Base-by-base conservation (phyloP, 805 yeast species). In the Monosporozyma aerobia region DNA sequence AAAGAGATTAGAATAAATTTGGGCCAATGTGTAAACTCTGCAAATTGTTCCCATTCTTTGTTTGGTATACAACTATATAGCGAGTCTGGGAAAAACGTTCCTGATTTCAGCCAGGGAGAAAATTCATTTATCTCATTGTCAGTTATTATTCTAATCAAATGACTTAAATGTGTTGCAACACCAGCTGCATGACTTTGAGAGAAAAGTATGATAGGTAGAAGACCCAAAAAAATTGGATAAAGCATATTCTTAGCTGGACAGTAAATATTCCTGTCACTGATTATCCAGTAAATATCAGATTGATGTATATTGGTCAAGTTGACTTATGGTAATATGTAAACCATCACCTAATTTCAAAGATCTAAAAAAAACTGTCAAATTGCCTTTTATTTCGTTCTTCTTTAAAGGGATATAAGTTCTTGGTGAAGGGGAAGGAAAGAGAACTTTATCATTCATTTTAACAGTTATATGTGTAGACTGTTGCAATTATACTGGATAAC, bases 21-120 rank as follows among this genome's bases (percentile, higher is more conserved):
- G 0, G 88, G 87, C 89, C 90, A 83, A 61, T 83, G 89, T 0
- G 82, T 72, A 30, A 70, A 76, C 63, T 84, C 90, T 3, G 86
- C 84, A 49, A 63, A 61, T 13, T 59, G 55, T 25, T 54, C 53
- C 60, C 64, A 61, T 2, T 75, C 75, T 10, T 75, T 73, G 27
- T 66, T 59, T 3, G 77, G 80, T 49, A 77, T 65, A 63, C 89
- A 84, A 37, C 77, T 72, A 63, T 84, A 84, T 59, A 82, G 78
- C 0, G 85, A 79, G 62, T 84, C 90, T 0, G 90, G 90, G 59
- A 78, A 80, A 61, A 84, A 83, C 0, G 85, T 75, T 0, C 89
- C 90, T 0, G 85, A 76, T 14, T 78, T 65, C n/a, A 75, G 57
- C 47, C 64, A 72, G 3, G 72, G 62, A 2, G 59, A 45, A 30